These are phyloP conservation scores for Laburnicola sp. DNA, from an alignment of 2,329 filamentous ascomycete species.

Conservation along the genomic window DNA sequence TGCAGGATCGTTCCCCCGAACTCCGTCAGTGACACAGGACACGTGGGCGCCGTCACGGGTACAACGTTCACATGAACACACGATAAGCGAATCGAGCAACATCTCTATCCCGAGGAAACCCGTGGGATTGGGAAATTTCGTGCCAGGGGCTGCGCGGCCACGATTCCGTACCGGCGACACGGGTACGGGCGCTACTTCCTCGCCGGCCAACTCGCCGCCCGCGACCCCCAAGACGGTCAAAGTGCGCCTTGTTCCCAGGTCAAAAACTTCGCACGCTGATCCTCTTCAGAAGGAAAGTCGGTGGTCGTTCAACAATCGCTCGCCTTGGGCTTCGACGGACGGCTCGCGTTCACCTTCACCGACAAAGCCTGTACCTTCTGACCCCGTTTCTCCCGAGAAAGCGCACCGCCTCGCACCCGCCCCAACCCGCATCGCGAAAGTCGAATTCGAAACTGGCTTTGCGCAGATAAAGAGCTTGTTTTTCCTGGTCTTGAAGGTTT, in stretches of 20 bases:
- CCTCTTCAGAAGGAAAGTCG: conserved; percentile 21
- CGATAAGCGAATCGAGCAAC: conserved; percentile 13
- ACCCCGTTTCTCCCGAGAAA: conserved; percentile 19
- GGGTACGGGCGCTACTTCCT: conserved; percentile 11
- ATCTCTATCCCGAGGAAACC: conserved; percentile 22
- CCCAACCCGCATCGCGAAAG: neutral
- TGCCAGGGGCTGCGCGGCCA: conserved; percentile 4
- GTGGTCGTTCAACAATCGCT: conserved; percentile 20
- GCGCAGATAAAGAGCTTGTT: conserved; percentile 23
- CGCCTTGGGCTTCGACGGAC: conserved; percentile 9
- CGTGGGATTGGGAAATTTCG: conserved; percentile 4
- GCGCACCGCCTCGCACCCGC: neutral
- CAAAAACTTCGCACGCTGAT: conserved; percentile 1
- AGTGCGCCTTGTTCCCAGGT: conserved; percentile 27
- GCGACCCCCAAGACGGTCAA: conserved; percentile 20
- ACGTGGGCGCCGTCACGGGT: conserved; percentile 13
- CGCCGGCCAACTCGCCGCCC: conserved; percentile 8
- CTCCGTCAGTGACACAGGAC: conserved; percentile 26
- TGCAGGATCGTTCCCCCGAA: conserved; percentile 33
- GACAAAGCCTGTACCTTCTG: conserved; percentile 19
- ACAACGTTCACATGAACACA: conserved; percentile 3
- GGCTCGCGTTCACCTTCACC: conserved; percentile 26
- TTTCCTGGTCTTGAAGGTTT: conserved; percentile 22
- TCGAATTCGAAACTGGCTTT: conserved; percentile 30
- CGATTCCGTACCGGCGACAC: conserved; percentile 17